These are phyloP conservation scores for Zymoseptoria brevis DNA, from an alignment of 2,329 filamentous ascomycete species.

Conservation along the genomic window DNA sequence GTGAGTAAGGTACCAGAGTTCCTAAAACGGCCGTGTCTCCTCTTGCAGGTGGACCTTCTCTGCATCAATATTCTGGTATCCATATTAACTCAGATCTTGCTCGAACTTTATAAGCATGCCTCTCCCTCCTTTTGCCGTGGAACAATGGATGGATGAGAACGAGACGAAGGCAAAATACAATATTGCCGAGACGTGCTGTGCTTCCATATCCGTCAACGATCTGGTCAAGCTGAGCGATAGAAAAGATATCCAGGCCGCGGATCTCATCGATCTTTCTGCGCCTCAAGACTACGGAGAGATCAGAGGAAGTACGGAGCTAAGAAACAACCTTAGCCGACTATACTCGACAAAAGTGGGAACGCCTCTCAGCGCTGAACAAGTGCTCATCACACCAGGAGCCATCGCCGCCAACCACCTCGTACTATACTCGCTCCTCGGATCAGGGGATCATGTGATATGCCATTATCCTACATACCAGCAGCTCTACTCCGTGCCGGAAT, in stretches of 20 bases:
- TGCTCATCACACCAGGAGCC: slow-evolving; percentile 71
- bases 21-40: no score
- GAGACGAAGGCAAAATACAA: slow-evolving; percentile 53
- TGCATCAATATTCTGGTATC: not conserved
- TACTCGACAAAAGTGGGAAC: slow-evolving; percentile 51
- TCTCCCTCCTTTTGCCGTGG: slow-evolving; percentile 7
- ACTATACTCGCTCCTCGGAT: slow-evolving; percentile 62
- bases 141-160: slow-evolving; percentile 51
- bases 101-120: not conserved
- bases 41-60: no score
- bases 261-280: slow-evolving; percentile 44
- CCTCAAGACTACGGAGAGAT: slow-evolving; percentile 68
- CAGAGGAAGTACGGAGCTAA: slow-evolving; percentile 56
- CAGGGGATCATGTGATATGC: slow-evolving; percentile 76
- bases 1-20: no score
- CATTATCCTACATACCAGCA: slow-evolving; percentile 85
- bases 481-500: slow-evolving; percentile 66
- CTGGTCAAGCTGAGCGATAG: slow-evolving; percentile 53
- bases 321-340: slow-evolving; percentile 55
- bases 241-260: slow-evolving; percentile 34
- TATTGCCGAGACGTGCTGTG: slow-evolving; percentile 71
- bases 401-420: slow-evolving; percentile 80
- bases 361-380: slow-evolving; percentile 50
- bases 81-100: not conserved
- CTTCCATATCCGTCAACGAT: slow-evolving; percentile 64